Conservation (phyloP, 2,329 filamentous ascomycete genomes). For the Penicillium hesseltinei region DNA sequence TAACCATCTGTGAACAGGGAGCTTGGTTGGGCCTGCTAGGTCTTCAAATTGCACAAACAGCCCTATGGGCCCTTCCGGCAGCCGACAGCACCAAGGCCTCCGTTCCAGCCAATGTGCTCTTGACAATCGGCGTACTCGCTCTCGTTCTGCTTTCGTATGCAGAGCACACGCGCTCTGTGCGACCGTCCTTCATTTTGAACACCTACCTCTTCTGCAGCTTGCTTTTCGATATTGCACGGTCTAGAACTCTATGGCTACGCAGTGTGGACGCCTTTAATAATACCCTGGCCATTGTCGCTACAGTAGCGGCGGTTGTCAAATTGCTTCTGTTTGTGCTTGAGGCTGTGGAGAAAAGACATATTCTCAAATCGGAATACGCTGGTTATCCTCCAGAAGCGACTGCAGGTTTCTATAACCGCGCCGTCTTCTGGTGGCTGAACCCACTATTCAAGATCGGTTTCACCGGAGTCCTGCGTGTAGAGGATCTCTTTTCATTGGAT, state of each 20-base stretch:
- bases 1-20: constrained; percentile 19
- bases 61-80: constrained; percentile 37
- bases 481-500: constrained; percentile 48
- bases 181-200: constrained; percentile 50
- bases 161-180: constrained; percentile 47
- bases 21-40: constrained; percentile 33
- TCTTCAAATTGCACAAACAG: constrained; percentile 39
- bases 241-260: constrained; percentile 47
- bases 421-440: constrained; percentile 56
- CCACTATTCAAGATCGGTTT: constrained; percentile 52
- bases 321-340: constrained; percentile 47
- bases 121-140: constrained; percentile 28
- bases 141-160: constrained; percentile 46
- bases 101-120: constrained; percentile 33
- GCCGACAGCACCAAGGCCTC: constrained; percentile 36
- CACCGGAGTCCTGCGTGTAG: constrained; percentile 42
- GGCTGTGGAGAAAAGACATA: constrained; percentile 44
- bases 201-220: constrained; percentile 48
- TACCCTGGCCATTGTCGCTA: constrained; percentile 45
- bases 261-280: constrained; percentile 28
- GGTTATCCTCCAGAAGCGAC: constrained; percentile 52
- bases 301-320: constrained; percentile 45
- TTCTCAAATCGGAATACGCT: constrained; percentile 41
- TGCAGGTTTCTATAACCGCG: constrained; percentile 50
- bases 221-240: constrained; percentile 47